Conservation (phyloP, 495 filamentous ascomycete genomes). For the Annulohypoxylon nitens region DNA sequence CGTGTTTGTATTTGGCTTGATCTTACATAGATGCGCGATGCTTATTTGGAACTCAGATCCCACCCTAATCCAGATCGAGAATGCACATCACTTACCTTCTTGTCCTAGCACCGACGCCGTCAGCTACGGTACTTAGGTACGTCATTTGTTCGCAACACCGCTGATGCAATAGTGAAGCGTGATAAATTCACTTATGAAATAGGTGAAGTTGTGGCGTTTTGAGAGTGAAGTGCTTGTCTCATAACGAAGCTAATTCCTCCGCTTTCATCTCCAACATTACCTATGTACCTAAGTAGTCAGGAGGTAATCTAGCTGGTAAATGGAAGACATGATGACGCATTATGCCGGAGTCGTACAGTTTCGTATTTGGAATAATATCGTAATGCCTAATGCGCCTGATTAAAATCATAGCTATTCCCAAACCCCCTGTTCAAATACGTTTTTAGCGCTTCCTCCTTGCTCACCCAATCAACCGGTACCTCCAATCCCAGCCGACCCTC, state of each 20-base stretch:
- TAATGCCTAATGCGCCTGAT: conserved; percentile 46
- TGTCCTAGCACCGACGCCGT: conserved; percentile 1
- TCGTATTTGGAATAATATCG: neutral
- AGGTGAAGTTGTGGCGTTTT: neutral
- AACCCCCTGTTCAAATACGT: conserved; percentile 62
- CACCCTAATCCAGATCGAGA: neutral
- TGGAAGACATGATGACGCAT: no score
- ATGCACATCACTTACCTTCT: conserved; percentile 4
- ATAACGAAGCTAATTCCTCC: neutral
- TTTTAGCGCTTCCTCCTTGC: conserved; percentile 49
- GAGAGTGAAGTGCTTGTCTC: no score
- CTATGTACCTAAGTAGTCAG: no score
- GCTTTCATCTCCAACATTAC: neutral
- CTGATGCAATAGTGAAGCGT: neutral
- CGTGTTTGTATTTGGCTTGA: conserved; percentile 11
- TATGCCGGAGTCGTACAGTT: neutral
- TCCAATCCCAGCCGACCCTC: conserved; percentile 53
- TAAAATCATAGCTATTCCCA: conserved; percentile 66
- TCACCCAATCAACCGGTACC: conserved; percentile 60
- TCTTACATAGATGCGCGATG: neutral
- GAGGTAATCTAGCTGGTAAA: neutral
- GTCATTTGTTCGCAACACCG: neutral
- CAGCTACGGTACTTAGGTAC: neutral
- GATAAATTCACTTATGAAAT: neutral
- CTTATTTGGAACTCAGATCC: conserved; percentile 3